These are phyloP conservation scores for Pseudocercospora ulei DNA, from an alignment of 2,329 filamentous ascomycete genomes.

Conservation along the genomic window DNA sequence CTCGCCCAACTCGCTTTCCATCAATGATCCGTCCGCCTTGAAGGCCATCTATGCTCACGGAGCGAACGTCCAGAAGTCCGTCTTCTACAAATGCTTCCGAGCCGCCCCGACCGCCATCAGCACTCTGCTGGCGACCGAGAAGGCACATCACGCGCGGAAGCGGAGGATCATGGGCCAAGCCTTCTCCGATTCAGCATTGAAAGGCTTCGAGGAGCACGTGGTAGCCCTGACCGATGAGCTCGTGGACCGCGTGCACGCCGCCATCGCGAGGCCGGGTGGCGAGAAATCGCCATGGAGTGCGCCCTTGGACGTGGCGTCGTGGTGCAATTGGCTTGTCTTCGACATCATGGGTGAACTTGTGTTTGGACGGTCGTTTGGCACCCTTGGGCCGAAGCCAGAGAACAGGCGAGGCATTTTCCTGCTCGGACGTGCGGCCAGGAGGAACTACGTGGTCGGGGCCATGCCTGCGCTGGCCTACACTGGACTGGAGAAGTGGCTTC, in stretches of 20 bases:
- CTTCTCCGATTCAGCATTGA: constrained; percentile 35
- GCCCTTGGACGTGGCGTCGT: constrained; percentile 22
- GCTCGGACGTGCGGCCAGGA: constrained; percentile 39
- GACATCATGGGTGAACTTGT: constrained; percentile 32
- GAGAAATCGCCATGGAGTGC: constrained; percentile 22
- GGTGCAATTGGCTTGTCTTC: constrained; percentile 40
- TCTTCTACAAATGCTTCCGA: constrained; percentile 43
- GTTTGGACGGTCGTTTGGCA: constrained; percentile 32
- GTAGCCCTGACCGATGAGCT: constrained; percentile 22
- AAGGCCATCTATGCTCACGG: constrained; percentile 44
- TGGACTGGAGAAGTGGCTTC: constrained; percentile 23
- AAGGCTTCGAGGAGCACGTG: constrained; percentile 25
- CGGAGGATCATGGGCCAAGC: constrained; percentile 40
- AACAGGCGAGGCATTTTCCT: constrained; percentile 37
- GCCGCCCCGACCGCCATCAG: constrained; percentile 37
- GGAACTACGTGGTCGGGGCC: constrained; percentile 38
- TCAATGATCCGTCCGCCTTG: constrained; percentile 32
- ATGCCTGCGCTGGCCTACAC: constrained; percentile 27
- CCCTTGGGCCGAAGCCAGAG: constrained; percentile 22
- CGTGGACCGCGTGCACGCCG: constrained; percentile 14
- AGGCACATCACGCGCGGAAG: constrained; percentile 40
- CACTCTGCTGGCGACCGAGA: constrained; percentile 40
- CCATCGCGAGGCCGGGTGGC: constrained; percentile 9
- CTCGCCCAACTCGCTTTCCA: constrained; percentile 25
- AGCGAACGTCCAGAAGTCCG: constrained; percentile 43